Conservation (phyloP, 2,329 filamentous ascomycete genomes). For the Xylaria sp. region DNA sequence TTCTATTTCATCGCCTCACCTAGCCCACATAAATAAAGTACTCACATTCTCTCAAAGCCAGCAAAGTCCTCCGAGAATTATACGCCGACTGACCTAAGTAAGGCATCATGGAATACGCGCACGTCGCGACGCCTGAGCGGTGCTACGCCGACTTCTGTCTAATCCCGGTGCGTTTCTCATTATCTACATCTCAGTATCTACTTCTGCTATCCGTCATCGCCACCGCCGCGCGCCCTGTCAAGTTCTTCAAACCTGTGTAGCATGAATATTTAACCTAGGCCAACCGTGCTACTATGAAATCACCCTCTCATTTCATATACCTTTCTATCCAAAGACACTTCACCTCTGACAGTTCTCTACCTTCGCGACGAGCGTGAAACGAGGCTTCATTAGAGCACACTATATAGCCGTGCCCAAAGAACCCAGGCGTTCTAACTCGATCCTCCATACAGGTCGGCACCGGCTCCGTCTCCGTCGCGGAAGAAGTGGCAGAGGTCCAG, state of each 20-base stretch:
- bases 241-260: neutral
- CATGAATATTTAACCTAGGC: too few species aligned
- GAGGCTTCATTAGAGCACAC: neutral
- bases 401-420: neutral
- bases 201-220: neutral
- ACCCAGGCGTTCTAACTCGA: neutral
- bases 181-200: neutral
- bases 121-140: constrained; percentile 71
- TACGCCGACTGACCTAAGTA: neutral
- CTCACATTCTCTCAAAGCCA: neutral
- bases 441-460: constrained; percentile 77
- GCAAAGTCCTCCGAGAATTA: neutral
- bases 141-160: constrained; percentile 94
- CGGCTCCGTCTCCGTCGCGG: constrained; percentile 76
- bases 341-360: neutral
- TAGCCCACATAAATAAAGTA: neutral
- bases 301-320: too few species aligned
- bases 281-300: too few species aligned
- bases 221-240: neutral
- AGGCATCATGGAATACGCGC: constrained; percentile 52
- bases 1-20: neutral
- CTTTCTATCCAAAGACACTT: too few species aligned
- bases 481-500: constrained; percentile 90
- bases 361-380: neutral
- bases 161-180: constrained; percentile 70